Base-by-base conservation (phyloP, 805 yeast genomes). In the Babjeviella inositovora region DNA sequence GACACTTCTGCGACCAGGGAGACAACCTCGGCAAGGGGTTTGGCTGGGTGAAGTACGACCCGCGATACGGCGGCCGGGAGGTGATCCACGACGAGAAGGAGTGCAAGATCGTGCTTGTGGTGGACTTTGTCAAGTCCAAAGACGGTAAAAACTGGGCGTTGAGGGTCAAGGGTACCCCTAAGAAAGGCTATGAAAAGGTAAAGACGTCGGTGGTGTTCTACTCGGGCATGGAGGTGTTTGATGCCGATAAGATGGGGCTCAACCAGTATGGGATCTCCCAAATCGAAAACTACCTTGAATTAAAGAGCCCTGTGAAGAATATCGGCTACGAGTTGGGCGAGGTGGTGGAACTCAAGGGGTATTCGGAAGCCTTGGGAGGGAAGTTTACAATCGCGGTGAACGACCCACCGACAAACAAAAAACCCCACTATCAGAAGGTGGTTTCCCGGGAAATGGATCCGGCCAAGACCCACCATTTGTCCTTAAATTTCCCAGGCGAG, bases 31-130 rank as follows among this genome's bases (percentile, higher is more conserved):
- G n/a, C n/a, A 58, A 57, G 13, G 70, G 65, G 25, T 87, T 79
- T 34, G 81, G 85, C 13, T 90, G 96, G 95, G 57, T 65, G n/a
- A 52, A 57, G 17, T 90, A 76, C 43, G 97, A 90, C 41, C 84
- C 95, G 5, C 60, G 97, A 32, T 23, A 47, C 8, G 98, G 98
- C 13, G 98, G 98, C 0, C 54, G 63, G 29, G 87, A 90, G 39
- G 53, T 64, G 2, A 70, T 90, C 14, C 49, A 56, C 17, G 98
- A 90, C 42, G n/a, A n/a, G n/a, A 45, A 50, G 11, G 76, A 64
- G 16, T 63, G 70, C 30, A 67, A 68, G 25, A 45, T 84, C 4
- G 62, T 64, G 25, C 37, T 90, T 18, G 62, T 67, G 0, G 68
- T 80, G 5, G 79, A 75, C 29, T 79, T 84, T 43, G 76, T 76